Conservation (phyloP, 1,284 basidiomycete species). For the Irpex lacteus region DNA sequence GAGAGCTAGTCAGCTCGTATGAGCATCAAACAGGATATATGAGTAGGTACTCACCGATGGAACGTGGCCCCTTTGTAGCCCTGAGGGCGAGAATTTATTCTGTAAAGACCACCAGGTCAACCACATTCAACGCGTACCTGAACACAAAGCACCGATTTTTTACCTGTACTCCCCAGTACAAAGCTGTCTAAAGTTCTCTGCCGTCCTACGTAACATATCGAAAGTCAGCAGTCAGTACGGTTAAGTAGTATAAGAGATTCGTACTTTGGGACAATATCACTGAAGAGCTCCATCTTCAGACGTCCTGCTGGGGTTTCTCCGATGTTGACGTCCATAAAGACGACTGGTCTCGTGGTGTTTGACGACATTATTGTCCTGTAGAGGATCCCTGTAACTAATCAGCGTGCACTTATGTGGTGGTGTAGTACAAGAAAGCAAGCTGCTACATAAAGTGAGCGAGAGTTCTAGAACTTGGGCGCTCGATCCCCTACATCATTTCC, state of each 20-base stretch:
- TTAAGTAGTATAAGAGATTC: slow-evolving; percentile 30
- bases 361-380: slow-evolving; percentile 5
- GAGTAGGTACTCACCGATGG: slow-evolving; percentile 69
- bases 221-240: background rate
- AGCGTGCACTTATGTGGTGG: background rate
- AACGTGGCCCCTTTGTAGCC: slow-evolving; percentile 90
- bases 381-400: no score
- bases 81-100: slow-evolving; percentile 83
- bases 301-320: slow-evolving; percentile 93
- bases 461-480: background rate
- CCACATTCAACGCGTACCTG: background rate
- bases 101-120: slow-evolving; percentile 27
- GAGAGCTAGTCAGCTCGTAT: slow-evolving; percentile 17
- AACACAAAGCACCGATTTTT: background rate
- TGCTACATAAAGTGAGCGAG: background rate
- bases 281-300: slow-evolving; percentile 95
- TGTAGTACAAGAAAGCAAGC: background rate
- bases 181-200: slow-evolving; percentile 96
- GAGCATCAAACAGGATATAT: slow-evolving; percentile 3
- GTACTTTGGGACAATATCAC: slow-evolving; percentile 85
- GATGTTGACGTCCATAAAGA: slow-evolving; percentile 96
- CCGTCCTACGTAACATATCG: slow-evolving; percentile 47
- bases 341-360: slow-evolving; percentile 64
- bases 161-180: slow-evolving; percentile 95
- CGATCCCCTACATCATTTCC: background rate